Conservation (phyloP, 306 rosid species). For the Vigna hirtella region DNA sequence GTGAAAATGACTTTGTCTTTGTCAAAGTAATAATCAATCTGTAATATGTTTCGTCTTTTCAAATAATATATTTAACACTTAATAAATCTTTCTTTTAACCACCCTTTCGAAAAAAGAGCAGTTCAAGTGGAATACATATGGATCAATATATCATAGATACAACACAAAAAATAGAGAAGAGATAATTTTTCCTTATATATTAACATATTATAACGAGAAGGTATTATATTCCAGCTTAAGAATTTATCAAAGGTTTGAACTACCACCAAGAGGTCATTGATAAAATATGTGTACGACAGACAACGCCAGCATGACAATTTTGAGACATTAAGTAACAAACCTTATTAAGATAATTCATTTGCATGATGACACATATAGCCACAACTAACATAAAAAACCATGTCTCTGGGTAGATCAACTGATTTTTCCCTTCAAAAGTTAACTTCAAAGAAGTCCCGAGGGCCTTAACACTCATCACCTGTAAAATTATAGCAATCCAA, state of each 20-base stretch:
- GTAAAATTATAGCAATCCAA: slow-evolving; percentile 40
- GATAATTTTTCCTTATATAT: background rate
- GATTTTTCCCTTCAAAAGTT: slow-evolving; percentile 89
- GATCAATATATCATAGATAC: slow-evolving; percentile 6
- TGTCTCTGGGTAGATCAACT: slow-evolving; percentile 70
- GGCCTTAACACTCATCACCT: slow-evolving; percentile 99
- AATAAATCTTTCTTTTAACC: background rate
- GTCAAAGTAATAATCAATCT: too few species aligned
- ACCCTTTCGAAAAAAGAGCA: too few species aligned
- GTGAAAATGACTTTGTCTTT: too few species aligned
- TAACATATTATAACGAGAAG: background rate
- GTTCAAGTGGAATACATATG: background rate
- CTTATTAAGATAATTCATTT: slow-evolving; percentile 92
- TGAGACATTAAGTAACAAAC: slow-evolving; percentile 50
- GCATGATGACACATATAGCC: slow-evolving; percentile 69
- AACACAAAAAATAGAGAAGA: background rate
- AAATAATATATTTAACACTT: too few species aligned
- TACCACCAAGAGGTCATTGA: background rate
- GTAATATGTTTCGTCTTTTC: too few species aligned
- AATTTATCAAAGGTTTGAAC: background rate
- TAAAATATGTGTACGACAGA: background rate
- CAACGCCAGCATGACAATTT: slow-evolving; percentile 14
- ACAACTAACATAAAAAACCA: slow-evolving; percentile 90
- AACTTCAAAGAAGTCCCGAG: slow-evolving; percentile 87
- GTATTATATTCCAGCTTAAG: slow-evolving; percentile 17